A percentile compares a stretch with the other conserved stretches of the same genome.
Conservation (phyloP, 768 basidiomycete species). For the Mycena crocata region DNA sequence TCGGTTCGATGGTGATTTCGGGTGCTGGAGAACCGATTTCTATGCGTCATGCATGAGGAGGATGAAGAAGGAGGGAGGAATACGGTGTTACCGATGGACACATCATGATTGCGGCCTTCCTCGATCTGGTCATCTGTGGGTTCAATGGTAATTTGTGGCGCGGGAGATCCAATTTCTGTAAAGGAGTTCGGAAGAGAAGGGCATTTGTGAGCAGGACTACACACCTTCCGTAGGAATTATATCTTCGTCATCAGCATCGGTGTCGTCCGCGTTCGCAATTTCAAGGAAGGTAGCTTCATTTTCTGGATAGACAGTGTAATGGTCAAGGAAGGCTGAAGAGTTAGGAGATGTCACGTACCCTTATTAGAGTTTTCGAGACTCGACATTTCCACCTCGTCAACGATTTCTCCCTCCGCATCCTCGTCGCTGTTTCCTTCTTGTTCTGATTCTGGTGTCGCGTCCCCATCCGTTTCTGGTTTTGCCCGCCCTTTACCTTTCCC, state of each 20-base stretch:
- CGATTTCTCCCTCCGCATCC: constrained; percentile 26
- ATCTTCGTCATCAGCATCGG: constrained; percentile 14
- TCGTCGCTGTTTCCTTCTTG: constrained; percentile 13
- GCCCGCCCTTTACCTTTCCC: constrained; percentile 20
- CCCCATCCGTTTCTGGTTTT: not conserved
- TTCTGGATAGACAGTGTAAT: constrained; percentile 8
- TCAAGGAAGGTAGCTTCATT: constrained; percentile 21
- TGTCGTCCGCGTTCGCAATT: constrained; percentile 27
- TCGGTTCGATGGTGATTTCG: constrained; percentile 32
- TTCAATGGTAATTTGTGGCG: constrained; percentile 22
- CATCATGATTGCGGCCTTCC: constrained; percentile 29
- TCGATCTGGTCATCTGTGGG: constrained; percentile 35
- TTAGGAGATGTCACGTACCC: constrained; percentile 1
- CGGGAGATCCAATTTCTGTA: constrained; percentile 28
- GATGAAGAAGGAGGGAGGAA: not conserved
- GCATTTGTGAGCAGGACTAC: not conserved
- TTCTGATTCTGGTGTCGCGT: not conserved
- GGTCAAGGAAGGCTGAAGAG: not conserved
- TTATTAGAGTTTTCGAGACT: constrained; percentile 28
- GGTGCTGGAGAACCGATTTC: constrained; percentile 29
- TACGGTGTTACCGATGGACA: constrained; percentile 11
- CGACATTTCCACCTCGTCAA: constrained; percentile 18
- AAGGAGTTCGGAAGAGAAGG: not conserved
- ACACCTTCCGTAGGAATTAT: not conserved
- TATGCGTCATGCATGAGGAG: not conserved